phyloP scores from a whole-genome alignment of 345 rosid species.

The Barbarea vulgaris region DNA sequence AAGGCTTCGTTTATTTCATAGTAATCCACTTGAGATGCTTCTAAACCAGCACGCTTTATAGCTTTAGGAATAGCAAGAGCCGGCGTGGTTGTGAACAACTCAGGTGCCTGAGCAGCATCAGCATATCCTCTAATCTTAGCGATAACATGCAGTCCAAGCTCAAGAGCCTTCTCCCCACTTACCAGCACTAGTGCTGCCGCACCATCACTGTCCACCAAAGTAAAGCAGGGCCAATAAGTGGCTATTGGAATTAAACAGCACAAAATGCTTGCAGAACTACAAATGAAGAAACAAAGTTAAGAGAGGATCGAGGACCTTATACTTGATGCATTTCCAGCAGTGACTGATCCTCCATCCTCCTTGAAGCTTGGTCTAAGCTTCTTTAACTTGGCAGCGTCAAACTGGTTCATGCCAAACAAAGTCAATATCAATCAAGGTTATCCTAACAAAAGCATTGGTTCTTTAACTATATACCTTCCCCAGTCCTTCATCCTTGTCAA shows the following conservation, averaged over 20 bases:
- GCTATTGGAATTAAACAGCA: constrained; percentile 1
- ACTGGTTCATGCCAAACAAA: constrained; percentile 47
- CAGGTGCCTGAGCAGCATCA: constrained; percentile 99
- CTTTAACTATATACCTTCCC: constrained; percentile 57
- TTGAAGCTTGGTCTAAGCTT: constrained; percentile 93
- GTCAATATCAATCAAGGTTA: constrained; percentile 1
- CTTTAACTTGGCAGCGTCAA: constrained; percentile 75
- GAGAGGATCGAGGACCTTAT: constrained; percentile 61
- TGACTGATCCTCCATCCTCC: constrained; percentile 82
- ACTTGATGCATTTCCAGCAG: constrained; percentile 97
- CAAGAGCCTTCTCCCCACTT: constrained; percentile 80
- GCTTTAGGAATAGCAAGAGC: constrained; percentile 97
- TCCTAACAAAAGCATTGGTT: neutral
- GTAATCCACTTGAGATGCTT: constrained; percentile 82
- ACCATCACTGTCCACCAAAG: constrained; percentile 71
- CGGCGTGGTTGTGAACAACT: constrained; percentile 83
- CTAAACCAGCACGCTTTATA: constrained; percentile 71
- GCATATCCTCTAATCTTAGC: constrained; percentile 85
- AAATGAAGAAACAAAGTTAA: neutral
- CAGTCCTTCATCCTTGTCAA: constrained; percentile 85
- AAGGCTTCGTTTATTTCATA: constrained; percentile 97
- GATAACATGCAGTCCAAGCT: constrained; percentile 79
- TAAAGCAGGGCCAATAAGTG: constrained; percentile 15
- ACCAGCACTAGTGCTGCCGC: constrained; percentile 94
- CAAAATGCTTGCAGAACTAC: neutral